Evolutionary conservation across 2,329 filamentous ascomycete species (phyloP).

Genomic region (Aspergillus novoparasiticus): DNA sequence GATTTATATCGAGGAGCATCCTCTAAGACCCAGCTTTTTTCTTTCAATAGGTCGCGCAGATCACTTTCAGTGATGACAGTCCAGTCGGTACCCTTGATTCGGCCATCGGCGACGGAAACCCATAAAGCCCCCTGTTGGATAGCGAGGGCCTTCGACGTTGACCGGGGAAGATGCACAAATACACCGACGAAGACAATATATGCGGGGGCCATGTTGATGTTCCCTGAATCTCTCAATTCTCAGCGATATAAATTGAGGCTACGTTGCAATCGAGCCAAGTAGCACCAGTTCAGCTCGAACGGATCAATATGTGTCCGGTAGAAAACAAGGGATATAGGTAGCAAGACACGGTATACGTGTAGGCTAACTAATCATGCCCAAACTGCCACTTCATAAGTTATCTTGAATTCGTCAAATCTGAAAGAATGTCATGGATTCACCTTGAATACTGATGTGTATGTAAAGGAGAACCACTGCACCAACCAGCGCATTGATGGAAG

Average conservation of each 20-base stretch:
- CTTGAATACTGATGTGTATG: not conserved
- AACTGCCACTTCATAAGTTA: not conserved
- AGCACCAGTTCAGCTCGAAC: not conserved
- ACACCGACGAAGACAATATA: conserved; percentile 60
- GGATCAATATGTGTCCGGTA: not conserved
- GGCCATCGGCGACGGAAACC: conserved; percentile 36
- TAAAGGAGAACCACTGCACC: not conserved
- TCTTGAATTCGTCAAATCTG: not conserved
- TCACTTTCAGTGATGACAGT: conserved; percentile 26
- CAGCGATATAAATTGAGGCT: not conserved
- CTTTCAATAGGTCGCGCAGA: conserved; percentile 29
- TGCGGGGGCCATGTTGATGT: not conserved
- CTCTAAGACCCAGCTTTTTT: conserved; percentile 35
- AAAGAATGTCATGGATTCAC: not conserved
- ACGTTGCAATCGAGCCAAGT: not conserved
- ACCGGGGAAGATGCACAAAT: conserved; percentile 60
- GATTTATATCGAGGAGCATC: conserved; percentile 11
- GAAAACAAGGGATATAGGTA: not conserved
- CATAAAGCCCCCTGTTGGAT: conserved; percentile 52
- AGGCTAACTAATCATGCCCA: no score
- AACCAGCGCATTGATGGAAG: not conserved
- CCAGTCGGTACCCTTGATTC: conserved; percentile 41
- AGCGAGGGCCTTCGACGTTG: conserved; percentile 51
- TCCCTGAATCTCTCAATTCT: not conserved
- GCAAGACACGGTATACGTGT: not conserved